A percentile compares a stretch with the other conserved stretches of the same genome.
phyloP scores from a whole-genome alignment of 1,139 yeast genomes.

The Hemisphaericaspora xylanilytica region DNA sequence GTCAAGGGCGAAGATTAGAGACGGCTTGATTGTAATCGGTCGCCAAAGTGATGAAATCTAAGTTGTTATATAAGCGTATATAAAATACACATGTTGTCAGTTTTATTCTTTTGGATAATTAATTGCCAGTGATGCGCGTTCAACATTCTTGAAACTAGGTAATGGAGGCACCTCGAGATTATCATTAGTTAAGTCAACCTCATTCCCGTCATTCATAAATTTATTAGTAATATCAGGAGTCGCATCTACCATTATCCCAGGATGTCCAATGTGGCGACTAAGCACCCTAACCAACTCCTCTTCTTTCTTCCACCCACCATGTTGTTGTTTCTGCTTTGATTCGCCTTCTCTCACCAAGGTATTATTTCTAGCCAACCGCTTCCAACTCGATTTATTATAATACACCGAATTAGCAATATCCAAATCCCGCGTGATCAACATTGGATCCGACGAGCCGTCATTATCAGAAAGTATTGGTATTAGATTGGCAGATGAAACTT shows the following conservation, averaged over 20 bases:
- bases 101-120: conserved; percentile 24
- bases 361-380: conserved; percentile 24
- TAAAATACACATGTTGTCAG: neutral
- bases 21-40: conserved; percentile 67
- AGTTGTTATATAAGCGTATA: neutral
- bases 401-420: conserved; percentile 28
- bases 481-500: conserved; percentile 27
- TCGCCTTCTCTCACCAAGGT: conserved; percentile 18
- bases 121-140: conserved; percentile 47
- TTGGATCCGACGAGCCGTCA: conserved; percentile 18
- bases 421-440: conserved; percentile 24
- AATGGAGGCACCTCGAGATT: conserved; percentile 33
- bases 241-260: conserved; percentile 51
- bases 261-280: conserved; percentile 55
- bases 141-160: conserved; percentile 63
- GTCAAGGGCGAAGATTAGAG: conserved; percentile 47
- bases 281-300: conserved; percentile 34
- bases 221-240: conserved; percentile 57
- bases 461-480: conserved; percentile 13
- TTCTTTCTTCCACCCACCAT: conserved; percentile 9
- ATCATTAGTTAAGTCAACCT: conserved; percentile 23
- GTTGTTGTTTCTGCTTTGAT: neutral
- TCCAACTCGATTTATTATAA: conserved; percentile 25
- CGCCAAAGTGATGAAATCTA: conserved; percentile 48
- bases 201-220: conserved; percentile 27